Conservation (phyloP, 371 early-diverging fungal species). For the Mortierella sp. region DNA sequence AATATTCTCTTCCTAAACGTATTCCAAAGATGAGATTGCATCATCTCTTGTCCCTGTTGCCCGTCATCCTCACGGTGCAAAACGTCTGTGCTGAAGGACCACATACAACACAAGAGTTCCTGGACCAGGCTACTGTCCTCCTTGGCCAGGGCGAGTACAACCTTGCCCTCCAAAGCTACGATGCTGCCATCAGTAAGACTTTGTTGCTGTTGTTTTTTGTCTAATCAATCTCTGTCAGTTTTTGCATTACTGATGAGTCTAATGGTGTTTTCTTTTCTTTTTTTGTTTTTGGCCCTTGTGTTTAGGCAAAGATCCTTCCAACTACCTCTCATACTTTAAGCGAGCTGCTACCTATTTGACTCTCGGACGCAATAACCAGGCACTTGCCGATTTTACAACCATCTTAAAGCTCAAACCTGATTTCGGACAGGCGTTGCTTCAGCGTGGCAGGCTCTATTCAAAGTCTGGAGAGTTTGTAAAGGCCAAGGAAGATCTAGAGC, state of each 20-base stretch:
- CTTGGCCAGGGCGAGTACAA: constrained; percentile 70
- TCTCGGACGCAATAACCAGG: constrained; percentile 76
- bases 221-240: background rate
- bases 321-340: constrained; percentile 86
- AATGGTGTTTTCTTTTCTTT: too few species aligned
- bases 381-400: constrained; percentile 83
- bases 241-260: background rate
- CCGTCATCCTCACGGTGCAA: constrained; percentile 40
- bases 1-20: background rate
- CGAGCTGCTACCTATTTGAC: constrained; percentile 89
- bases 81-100: constrained; percentile 49
- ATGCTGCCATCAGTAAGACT: constrained; percentile 76
- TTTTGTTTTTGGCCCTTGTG: too few species aligned
- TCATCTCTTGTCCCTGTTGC: constrained; percentile 39
- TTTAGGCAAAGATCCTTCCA: constrained; percentile 77
- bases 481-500: constrained; percentile 68
- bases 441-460: constrained; percentile 82
- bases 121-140: constrained; percentile 75
- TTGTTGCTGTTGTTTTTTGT: background rate
- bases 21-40: constrained; percentile 36
- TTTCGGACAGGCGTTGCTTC: constrained; percentile 84
- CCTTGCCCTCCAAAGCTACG: constrained; percentile 77
- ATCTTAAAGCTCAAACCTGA: constrained; percentile 85
- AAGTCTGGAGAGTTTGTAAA: constrained; percentile 78
- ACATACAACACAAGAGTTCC: constrained; percentile 65